A percentile compares a stretch with the other conserved stretches of the same genome.
phyloP scores from a whole-genome alignment of 148 eudicot species.

The Rhododendron mucronatum region DNA sequence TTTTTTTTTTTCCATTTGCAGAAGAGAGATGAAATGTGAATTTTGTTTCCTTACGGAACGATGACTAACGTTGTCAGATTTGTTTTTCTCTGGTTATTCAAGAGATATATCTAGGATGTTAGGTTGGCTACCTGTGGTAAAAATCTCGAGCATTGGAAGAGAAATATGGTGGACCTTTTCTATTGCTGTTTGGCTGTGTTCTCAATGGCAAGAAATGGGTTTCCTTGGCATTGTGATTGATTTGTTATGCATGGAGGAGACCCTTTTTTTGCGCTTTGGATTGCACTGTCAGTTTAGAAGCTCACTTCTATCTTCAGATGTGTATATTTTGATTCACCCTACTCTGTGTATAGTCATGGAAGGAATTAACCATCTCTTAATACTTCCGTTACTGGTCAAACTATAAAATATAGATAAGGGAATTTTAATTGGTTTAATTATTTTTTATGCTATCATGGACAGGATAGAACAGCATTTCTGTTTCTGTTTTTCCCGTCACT shows the following conservation, averaged over 20 bases:
- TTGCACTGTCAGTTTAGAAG: not conserved
- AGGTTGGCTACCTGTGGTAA: not conserved
- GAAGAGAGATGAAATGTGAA: not conserved
- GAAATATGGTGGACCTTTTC: not conserved
- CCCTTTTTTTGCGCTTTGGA: not conserved
- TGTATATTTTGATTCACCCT: conserved; percentile 5
- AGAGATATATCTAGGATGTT: not conserved
- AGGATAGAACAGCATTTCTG: conserved; percentile 86
- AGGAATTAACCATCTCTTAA: not conserved
- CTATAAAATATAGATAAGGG: not conserved
- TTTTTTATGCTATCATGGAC: conserved; percentile 25
- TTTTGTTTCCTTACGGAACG: not conserved
- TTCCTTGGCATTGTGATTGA: not conserved
- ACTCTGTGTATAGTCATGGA: not conserved
- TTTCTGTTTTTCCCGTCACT: conserved; percentile 82
- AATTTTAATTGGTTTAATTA: not conserved
- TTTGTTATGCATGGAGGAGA: not conserved
- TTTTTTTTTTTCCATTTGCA: not conserved
- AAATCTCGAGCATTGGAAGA: not conserved
- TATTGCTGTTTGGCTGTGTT: not conserved
- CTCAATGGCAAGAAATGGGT: not conserved
- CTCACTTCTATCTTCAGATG: not conserved
- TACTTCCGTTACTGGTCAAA: not conserved
- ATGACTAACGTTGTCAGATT: not conserved
- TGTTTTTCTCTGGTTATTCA: not conserved